Conservation (phyloP, 306 rosid species). For the Cicer judaicum region DNA sequence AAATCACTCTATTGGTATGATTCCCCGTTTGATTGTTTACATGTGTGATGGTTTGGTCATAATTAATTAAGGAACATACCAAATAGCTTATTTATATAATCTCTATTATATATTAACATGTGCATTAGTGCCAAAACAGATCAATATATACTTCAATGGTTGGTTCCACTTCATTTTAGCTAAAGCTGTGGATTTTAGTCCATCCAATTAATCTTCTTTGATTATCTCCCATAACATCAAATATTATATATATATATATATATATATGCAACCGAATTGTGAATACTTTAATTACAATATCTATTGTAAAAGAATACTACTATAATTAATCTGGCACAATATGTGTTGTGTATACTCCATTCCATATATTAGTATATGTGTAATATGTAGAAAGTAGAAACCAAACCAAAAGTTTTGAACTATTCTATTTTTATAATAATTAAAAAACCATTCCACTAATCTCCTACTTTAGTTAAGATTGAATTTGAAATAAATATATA, state of each 20-base stretch:
- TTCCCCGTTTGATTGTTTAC: neutral
- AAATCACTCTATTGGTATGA: neutral
- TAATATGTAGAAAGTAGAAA: neutral
- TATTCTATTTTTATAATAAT: neutral
- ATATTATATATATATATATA: no score
- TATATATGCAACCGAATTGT: neutral
- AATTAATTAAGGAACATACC: neutral
- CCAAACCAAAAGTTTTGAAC: neutral
- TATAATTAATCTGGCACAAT: neutral
- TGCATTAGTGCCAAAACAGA: constrained; percentile 5
- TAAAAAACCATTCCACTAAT: constrained; percentile 10
- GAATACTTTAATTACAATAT: neutral
- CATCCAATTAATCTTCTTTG: constrained; percentile 1
- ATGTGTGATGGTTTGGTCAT: neutral
- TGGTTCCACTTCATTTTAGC: constrained; percentile 10
- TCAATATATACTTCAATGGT: constrained; percentile 9
- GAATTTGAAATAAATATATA: neutral
- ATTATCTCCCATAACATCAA: neutral
- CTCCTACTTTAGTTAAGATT: constrained; percentile 6
- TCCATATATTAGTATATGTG: no score
- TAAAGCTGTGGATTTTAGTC: constrained; percentile 1
- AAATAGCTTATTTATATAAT: constrained; percentile 5
- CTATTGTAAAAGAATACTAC: no score
- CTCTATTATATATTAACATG: neutral
- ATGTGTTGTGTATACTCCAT: neutral